Evolutionary conservation across 495 filamentous ascomycete genomes (phyloP).

Genomic region (Diplogelasinospora grovesii): DNA sequence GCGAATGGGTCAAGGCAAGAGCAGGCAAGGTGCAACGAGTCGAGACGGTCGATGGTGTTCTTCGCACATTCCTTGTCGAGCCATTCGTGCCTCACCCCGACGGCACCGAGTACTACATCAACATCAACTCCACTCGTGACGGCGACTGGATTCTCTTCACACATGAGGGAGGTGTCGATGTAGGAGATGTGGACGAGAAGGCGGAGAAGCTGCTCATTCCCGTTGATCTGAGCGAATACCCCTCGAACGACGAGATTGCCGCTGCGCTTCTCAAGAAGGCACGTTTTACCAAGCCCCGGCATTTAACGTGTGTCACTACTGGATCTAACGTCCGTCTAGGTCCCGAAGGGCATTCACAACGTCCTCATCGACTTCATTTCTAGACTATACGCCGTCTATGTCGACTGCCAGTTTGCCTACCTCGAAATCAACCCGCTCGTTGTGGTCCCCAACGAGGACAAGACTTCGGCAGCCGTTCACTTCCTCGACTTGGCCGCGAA

Average conservation of each 20-base stretch:
- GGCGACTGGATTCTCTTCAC: conserved; percentile 99
- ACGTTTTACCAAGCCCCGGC: too few species aligned
- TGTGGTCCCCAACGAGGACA: conserved; percentile 88
- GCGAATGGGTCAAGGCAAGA: conserved; percentile 85
- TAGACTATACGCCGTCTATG: conserved; percentile 97
- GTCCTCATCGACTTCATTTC: conserved; percentile 99
- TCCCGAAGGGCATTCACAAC: conserved; percentile 92
- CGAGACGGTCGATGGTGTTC: conserved; percentile 79
- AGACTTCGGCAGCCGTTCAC: conserved; percentile 88
- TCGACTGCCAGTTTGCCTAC: conserved; percentile 99
- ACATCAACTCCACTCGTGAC: conserved; percentile 67
- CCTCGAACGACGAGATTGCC: conserved; percentile 92
- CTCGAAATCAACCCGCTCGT: conserved; percentile 99
- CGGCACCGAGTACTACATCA: conserved; percentile 97
- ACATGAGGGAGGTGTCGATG: conserved; percentile 98
- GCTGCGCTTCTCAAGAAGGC: conserved; percentile 74
- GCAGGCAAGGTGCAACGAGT: conserved; percentile 89
- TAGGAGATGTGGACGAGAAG: conserved; percentile 98
- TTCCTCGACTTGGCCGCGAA: conserved; percentile 99
- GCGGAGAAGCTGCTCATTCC: conserved; percentile 97
- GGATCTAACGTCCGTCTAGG: too few species aligned
- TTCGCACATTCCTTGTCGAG: conserved; percentile 95
- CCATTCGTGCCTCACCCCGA: conserved; percentile 93
- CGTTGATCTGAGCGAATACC: conserved; percentile 90
- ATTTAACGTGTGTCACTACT: too few species aligned